A percentile compares a stretch with the other conserved stretches of the same genome.
Conservation (phyloP, 805 yeast species). For the Ogataea wickerhamii region DNA sequence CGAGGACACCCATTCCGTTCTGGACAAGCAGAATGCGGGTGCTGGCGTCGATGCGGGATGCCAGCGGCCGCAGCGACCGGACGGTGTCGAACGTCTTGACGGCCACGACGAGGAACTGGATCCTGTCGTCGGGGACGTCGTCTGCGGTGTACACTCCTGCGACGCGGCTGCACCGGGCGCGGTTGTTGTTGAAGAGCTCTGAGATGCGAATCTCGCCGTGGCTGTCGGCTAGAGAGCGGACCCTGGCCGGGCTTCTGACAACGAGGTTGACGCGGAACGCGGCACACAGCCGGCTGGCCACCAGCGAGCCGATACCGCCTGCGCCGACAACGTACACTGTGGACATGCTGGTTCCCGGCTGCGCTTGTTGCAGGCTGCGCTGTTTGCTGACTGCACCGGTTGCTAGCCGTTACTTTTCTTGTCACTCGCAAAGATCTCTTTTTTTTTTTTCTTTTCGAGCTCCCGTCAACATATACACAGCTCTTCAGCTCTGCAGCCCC, state of each 20-base stretch:
- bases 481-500: too few relatives aligned
- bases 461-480: too few relatives aligned
- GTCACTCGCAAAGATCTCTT: too few relatives aligned
- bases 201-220: slow-evolving; percentile 21
- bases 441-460: too few relatives aligned
- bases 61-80: slow-evolving; percentile 54
- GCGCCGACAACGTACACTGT: slow-evolving; percentile 32
- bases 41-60: slow-evolving; percentile 42
- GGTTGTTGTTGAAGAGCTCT: slow-evolving; percentile 23
- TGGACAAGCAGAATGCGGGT: slow-evolving; percentile 71
- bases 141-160: slow-evolving; percentile 16
- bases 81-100: slow-evolving; percentile 79
- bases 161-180: slow-evolving; percentile 11
- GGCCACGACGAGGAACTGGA: slow-evolving; percentile 52
- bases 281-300: slow-evolving; percentile 23
- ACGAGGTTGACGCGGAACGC: slow-evolving; percentile 24
- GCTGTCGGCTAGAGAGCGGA: slow-evolving; percentile 16
- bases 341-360: too few relatives aligned
- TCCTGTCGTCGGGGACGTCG: slow-evolving; percentile 18
- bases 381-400: too few relatives aligned
- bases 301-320: slow-evolving; percentile 34
- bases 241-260: slow-evolving; percentile 25
- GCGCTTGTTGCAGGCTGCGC: too few relatives aligned
- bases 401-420: too few relatives aligned
- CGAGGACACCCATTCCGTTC: slow-evolving; percentile 78